Evolutionary conservation across 345 rosid genomes (phyloP).

Genomic region (Psidium guajava): DNA sequence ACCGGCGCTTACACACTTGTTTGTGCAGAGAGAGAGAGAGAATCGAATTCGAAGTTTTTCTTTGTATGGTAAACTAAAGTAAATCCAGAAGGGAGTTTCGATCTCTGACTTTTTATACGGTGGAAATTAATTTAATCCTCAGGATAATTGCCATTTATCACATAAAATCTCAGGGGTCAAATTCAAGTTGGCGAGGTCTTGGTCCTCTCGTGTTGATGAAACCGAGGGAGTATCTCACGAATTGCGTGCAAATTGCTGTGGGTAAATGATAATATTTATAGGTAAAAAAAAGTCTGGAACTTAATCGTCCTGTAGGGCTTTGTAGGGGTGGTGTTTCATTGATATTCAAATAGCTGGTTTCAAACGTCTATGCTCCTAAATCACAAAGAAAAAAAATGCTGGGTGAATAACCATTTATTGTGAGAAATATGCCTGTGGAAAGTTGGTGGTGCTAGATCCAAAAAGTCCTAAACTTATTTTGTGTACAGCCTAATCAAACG

Average conservation of each 20-base stretch:
- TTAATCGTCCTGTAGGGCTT: background rate
- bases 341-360: too few relatives aligned
- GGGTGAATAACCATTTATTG: too few relatives aligned
- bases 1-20: background rate
- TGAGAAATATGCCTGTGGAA: too few relatives aligned
- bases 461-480: too few relatives aligned
- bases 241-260: background rate
- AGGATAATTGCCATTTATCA: background rate
- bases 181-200: background rate
- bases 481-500: too few relatives aligned
- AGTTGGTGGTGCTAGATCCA: too few relatives aligned
- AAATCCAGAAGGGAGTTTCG: background rate
- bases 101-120: background rate
- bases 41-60: background rate
- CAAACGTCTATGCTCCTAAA: too few relatives aligned
- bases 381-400: too few relatives aligned
- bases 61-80: too few relatives aligned
- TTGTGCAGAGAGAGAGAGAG: background rate
- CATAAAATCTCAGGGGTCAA: background rate
- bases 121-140: too few relatives aligned
- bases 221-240: background rate
- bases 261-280: background rate
- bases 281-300: fast-evolving
- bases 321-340: too few relatives aligned
- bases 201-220: background rate